Conservation (phyloP, 176 grass and related monocot species). For the Juncus inflexus region DNA sequence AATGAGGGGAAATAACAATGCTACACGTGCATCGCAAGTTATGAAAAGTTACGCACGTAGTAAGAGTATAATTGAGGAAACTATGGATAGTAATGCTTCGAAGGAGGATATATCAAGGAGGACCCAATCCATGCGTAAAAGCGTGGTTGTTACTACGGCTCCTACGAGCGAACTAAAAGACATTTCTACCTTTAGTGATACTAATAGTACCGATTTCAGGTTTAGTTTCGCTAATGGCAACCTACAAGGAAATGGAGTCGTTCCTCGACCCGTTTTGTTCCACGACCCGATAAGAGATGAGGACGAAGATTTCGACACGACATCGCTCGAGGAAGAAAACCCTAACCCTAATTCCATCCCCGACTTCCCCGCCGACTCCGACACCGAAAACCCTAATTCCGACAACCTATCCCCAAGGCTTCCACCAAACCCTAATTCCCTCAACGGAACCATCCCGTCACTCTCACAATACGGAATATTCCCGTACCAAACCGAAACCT, state of each 20-base stretch:
- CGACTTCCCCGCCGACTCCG: conserved; percentile 69
- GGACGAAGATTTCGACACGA: conserved; percentile 58
- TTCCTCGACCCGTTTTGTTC: conserved; percentile 31
- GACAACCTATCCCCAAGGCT: conserved; percentile 63
- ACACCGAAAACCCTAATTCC: conserved; percentile 73
- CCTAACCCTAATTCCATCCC: conserved; percentile 27
- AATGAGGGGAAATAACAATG: conserved; percentile 43
- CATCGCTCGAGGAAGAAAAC: conserved; percentile 50
- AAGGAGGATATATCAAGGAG: conserved; percentile 71
- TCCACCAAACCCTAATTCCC: conserved; percentile 38
- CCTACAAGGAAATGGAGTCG: conserved; percentile 8
- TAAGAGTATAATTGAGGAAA: conserved; percentile 77
- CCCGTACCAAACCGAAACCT: conserved; percentile 64
- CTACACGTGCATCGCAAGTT: conserved; percentile 32
- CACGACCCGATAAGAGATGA: conserved; percentile 59
- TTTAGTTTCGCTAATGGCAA: conserved; percentile 4
- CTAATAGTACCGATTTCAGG: conserved; percentile 22
- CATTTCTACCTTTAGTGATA: conserved; percentile 53
- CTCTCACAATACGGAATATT: conserved; percentile 33
- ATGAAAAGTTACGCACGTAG: conserved; percentile 59
- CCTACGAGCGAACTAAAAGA: conserved; percentile 60
- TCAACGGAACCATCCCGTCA: conserved; percentile 38
- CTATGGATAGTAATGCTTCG: conserved; percentile 40
- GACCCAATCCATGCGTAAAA: conserved; percentile 84
- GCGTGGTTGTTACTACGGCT: conserved; percentile 17